Evolutionary conservation across 2,329 filamentous ascomycete species (phyloP).

Genomic region (Phialophora tarda): DNA sequence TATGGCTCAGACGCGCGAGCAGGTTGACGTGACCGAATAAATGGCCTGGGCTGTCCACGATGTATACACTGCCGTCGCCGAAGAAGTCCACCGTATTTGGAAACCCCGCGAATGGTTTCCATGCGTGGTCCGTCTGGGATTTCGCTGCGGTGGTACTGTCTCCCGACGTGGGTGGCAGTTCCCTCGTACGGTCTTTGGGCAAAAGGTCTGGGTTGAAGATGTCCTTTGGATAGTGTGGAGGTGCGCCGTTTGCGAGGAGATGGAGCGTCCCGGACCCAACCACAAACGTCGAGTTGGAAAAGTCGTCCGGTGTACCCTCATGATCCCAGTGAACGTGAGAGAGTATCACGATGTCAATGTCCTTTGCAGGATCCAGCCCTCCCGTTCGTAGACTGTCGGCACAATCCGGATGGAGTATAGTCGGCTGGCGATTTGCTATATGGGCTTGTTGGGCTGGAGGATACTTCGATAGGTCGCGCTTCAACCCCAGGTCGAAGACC

Average conservation of each 20-base stretch:
- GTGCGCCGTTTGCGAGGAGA: constrained; percentile 49
- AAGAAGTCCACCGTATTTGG: constrained; percentile 53
- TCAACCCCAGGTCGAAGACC: constrained; percentile 62
- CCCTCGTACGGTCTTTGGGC: constrained; percentile 46
- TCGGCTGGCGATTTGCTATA: constrained; percentile 40
- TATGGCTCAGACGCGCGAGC: constrained; percentile 40
- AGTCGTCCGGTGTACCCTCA: constrained; percentile 60
- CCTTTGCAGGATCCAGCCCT: constrained; percentile 43
- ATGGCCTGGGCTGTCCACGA: constrained; percentile 44
- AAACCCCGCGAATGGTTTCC: constrained; percentile 54
- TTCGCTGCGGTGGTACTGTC: constrained; percentile 33
- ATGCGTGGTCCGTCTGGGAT: constrained; percentile 43
- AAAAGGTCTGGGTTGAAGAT: constrained; percentile 42
- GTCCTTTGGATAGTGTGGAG: constrained; percentile 37
- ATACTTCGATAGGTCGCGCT: constrained; percentile 54
- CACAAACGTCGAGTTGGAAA: constrained; percentile 55
- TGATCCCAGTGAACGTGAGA: constrained; percentile 47
- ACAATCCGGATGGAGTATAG: constrained; percentile 40
- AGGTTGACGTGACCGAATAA: constrained; percentile 45
- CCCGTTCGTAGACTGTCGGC: constrained; percentile 45
- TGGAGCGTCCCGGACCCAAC: constrained; percentile 56
- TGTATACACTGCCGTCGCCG: constrained; percentile 47
- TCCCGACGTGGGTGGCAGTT: constrained; percentile 47
- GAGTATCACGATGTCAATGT: constrained; percentile 51
- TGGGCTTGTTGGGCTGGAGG: constrained; percentile 50